Conservation (phyloP, 2,329 filamentous ascomycete genomes). For the Conoideocrella luteorostrata region DNA sequence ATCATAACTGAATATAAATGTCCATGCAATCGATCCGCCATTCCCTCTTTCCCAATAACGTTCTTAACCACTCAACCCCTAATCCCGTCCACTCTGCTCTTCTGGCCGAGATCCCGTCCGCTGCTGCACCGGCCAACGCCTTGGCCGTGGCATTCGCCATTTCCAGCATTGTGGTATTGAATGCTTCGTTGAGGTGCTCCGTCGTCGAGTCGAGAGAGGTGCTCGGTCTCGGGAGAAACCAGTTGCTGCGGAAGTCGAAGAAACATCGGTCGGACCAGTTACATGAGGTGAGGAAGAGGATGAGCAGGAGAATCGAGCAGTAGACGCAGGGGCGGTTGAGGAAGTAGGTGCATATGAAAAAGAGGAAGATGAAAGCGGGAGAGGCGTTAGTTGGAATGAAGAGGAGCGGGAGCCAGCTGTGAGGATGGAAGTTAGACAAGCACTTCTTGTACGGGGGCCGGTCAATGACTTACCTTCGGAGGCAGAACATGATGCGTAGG, state of each 20-base stretch:
- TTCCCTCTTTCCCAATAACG: slow-evolving; percentile 72
- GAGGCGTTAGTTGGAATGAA: slow-evolving; percentile 84
- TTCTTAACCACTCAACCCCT: slow-evolving; percentile 80
- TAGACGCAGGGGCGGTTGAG: slow-evolving; percentile 96
- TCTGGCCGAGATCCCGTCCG: slow-evolving; percentile 52
- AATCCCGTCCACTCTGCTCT: slow-evolving; percentile 66
- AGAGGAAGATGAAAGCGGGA: slow-evolving; percentile 77
- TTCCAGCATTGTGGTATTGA: slow-evolving; percentile 45
- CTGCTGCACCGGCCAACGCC: slow-evolving; percentile 59
- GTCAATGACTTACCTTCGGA: slow-evolving; percentile 44
- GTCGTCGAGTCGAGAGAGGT: slow-evolving; percentile 20
- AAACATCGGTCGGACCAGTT: slow-evolving; percentile 87
- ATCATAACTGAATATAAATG: slow-evolving; percentile 64
- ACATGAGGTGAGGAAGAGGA: slow-evolving; percentile 87
- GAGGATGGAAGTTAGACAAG: background rate
- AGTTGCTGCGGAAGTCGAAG: slow-evolving; percentile 86
- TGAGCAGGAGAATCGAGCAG: slow-evolving; percentile 90
- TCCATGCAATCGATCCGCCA: slow-evolving; percentile 91
- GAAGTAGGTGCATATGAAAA: slow-evolving; percentile 90
- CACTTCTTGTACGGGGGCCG: background rate
- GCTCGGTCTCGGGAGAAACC: slow-evolving; percentile 74
- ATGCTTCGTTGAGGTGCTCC: slow-evolving; percentile 27
- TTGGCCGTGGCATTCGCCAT: slow-evolving; percentile 64
- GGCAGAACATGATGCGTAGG: slow-evolving; percentile 48
- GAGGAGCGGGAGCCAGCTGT: slow-evolving; percentile 77